Percentiles rank a stretch among this genome's conserved stretches.
These are phyloP conservation scores for Thelonectria blattea DNA, from an alignment of 2,329 filamentous ascomycete genomes.

Conservation along the genomic window DNA sequence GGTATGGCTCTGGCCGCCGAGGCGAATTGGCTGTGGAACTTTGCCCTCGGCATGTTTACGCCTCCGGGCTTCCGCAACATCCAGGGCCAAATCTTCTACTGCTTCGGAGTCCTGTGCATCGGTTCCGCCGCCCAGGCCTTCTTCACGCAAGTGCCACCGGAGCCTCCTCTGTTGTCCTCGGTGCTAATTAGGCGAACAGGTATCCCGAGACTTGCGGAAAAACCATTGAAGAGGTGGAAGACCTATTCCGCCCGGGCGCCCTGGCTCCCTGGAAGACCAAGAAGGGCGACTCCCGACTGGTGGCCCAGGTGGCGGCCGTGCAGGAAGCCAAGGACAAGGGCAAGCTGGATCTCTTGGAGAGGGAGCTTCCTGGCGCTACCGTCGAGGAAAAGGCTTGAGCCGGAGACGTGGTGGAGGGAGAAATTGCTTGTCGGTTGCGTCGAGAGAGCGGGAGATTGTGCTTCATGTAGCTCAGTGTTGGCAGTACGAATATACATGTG, in stretches of 20 bases:
- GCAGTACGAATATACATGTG: no score
- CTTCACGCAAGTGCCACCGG: slow-evolving; percentile 15
- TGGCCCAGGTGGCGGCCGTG: no score
- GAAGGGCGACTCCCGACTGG: no score
- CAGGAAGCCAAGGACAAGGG: slow-evolving; percentile 15
- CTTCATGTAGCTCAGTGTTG: no score
- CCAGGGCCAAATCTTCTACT: slow-evolving; percentile 29
- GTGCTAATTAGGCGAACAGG: no score
- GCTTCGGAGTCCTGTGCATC: slow-evolving; percentile 27
- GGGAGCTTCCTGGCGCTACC: background rate
- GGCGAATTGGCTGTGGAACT: slow-evolving; percentile 40
- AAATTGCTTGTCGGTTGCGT: no score
- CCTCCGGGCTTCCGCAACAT: slow-evolving; percentile 34
- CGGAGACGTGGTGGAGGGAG: background rate
- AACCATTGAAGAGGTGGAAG: no score
- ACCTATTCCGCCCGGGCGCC: no score
- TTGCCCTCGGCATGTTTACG: slow-evolving; percentile 33
- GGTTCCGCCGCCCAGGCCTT: slow-evolving; percentile 17
- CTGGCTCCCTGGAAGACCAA: no score
- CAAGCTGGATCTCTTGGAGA: slow-evolving; percentile 9
- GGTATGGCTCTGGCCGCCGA: slow-evolving; percentile 36
- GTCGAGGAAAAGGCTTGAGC: slow-evolving; percentile 9
- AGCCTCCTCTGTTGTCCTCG: no score
- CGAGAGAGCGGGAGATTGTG: no score
- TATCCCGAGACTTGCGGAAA: no score